Evolutionary conservation across 768 basidiomycete genomes (phyloP).

Genomic region (Neoboletus brunneissimus): DNA sequence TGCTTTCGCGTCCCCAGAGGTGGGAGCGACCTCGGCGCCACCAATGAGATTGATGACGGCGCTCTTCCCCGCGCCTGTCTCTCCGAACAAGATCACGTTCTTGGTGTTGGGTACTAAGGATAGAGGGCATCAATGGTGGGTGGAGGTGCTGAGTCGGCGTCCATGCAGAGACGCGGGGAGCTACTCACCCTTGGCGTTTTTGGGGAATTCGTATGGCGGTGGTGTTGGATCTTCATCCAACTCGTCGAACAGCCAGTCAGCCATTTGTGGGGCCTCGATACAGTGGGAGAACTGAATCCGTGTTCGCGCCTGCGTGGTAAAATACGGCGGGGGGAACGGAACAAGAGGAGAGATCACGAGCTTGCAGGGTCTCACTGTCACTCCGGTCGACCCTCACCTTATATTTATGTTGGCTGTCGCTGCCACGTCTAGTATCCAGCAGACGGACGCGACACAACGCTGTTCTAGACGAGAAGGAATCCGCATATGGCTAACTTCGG

Average conservation of each 20-base stretch:
- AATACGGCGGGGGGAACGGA: neutral
- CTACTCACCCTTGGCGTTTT: neutral
- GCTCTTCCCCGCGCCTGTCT: constrained; percentile 6
- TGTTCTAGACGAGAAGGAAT: neutral
- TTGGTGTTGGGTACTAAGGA: too few relatives aligned
- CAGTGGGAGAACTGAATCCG: neutral
- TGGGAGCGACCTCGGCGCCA: neutral
- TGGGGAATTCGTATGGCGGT: neutral
- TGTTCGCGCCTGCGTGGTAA: neutral
- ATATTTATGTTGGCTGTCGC: neutral
- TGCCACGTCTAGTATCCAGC: neutral
- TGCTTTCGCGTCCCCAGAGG: neutral
- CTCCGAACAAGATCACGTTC: constrained; percentile 6
- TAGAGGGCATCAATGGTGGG: neutral
- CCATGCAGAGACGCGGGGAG: neutral
- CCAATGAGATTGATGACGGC: constrained; percentile 1
- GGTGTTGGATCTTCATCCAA: neutral
- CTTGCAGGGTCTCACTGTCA: neutral
- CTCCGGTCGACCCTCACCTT: neutral
- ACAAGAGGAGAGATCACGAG: neutral
- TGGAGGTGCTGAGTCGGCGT: neutral
- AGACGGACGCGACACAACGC: neutral
- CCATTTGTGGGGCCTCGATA: neutral
- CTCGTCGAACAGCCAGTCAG: neutral
- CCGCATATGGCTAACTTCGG: neutral